phyloP scores from a whole-genome alignment of 495 filamentous ascomycete species.

The Penicillium mononematosum region DNA sequence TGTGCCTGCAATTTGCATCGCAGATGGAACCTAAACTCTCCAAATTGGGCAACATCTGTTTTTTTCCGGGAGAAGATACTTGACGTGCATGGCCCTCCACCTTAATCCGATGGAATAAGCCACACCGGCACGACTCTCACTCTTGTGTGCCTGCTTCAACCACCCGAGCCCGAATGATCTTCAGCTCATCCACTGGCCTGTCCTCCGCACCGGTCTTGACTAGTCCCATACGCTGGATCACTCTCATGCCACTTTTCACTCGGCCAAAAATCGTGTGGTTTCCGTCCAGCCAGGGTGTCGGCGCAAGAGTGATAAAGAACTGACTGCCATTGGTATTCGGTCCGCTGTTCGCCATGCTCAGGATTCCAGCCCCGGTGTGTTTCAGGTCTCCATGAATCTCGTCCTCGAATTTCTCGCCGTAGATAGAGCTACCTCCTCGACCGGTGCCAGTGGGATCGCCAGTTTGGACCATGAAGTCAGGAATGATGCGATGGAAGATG shows the following conservation, averaged over 20 bases:
- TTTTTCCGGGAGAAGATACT: neutral
- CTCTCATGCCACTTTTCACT: constrained; percentile 77
- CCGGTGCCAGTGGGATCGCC: constrained; percentile 97
- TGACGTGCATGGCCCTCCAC: neutral
- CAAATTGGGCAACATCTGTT: neutral
- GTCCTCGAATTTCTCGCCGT: constrained; percentile 93
- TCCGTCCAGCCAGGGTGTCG: constrained; percentile 94
- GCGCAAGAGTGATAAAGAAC: constrained; percentile 89
- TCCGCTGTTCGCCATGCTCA: constrained; percentile 96
- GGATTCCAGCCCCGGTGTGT: constrained; percentile 89
- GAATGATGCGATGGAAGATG: constrained; percentile 92
- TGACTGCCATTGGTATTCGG: constrained; percentile 90
- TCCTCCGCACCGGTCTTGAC: constrained; percentile 84
- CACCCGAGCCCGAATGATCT: constrained; percentile 70
- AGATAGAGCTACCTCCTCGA: constrained; percentile 85
- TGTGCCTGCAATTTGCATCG: constrained; percentile 5
- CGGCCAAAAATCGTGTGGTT: constrained; percentile 98
- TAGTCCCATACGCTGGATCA: constrained; percentile 86
- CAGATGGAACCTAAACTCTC: neutral
- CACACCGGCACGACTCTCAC: constrained; percentile 15
- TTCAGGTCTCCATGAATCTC: constrained; percentile 77
- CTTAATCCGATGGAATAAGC: neutral
- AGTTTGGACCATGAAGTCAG: constrained; percentile 95
- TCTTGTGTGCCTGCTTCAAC: constrained; percentile 55
- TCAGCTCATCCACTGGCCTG: constrained; percentile 77